Conservation (phyloP, 805 yeast species). For the Sugiyamaella americana region DNA sequence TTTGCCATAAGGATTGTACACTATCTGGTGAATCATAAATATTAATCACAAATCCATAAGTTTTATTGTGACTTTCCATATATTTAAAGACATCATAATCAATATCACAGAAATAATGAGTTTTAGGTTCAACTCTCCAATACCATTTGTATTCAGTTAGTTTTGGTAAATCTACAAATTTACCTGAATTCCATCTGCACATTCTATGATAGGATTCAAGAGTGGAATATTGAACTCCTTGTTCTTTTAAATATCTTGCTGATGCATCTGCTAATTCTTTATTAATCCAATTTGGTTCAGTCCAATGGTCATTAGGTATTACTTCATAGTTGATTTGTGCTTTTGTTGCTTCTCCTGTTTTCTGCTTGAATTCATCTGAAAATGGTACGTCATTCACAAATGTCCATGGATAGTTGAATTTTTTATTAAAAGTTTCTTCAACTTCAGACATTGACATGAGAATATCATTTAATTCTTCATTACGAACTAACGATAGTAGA, state of each 20-base stretch:
- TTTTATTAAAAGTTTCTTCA: constrained; percentile 58
- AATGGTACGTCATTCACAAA: constrained; percentile 70
- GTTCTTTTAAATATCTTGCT: constrained; percentile 26
- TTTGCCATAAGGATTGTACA: constrained; percentile 60
- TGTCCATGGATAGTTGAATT: constrained; percentile 75
- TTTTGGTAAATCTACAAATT: constrained; percentile 58
- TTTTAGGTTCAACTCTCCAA: constrained; percentile 79
- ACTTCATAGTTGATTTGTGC: constrained; percentile 43
- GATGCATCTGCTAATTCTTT: constrained; percentile 35
- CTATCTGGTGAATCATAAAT: constrained; percentile 67
- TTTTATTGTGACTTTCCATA: constrained; percentile 58
- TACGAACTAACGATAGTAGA: constrained; percentile 64
- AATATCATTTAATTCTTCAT: constrained; percentile 49
- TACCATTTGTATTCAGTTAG: constrained; percentile 58
- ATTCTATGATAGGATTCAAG: constrained; percentile 67
- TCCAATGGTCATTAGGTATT: constrained; percentile 45
- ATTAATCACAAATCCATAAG: constrained; percentile 67
- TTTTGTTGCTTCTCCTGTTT: constrained; percentile 37
- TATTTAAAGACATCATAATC: constrained; percentile 74
- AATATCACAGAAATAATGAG: constrained; percentile 59
- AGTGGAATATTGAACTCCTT: constrained; percentile 54
- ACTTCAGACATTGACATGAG: constrained; percentile 51
- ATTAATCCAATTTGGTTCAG: constrained; percentile 54
- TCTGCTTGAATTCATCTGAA: constrained; percentile 46
- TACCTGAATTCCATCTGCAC: constrained; percentile 73